phyloP scores from a whole-genome alignment of 2,329 filamentous ascomycete genomes.

The Microsporum ferrugineum region DNA sequence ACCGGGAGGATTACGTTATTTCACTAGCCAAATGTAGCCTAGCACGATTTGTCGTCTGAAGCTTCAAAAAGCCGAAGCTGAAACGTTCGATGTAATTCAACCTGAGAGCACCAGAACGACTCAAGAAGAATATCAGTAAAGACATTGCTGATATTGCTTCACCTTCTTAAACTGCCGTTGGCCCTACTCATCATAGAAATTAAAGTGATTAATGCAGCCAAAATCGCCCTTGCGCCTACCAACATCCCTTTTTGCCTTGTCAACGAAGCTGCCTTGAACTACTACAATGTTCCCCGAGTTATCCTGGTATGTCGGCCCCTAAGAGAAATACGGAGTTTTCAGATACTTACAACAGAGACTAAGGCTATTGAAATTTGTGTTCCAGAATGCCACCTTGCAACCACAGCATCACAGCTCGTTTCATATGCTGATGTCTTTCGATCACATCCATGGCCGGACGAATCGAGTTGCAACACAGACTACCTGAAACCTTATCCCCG shows the following conservation, averaged over 20 bases:
- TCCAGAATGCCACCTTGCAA: conserved; percentile 5
- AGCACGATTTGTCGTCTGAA: too few relatives aligned
- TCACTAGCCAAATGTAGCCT: too few relatives aligned
- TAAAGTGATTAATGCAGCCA: conserved; percentile 8
- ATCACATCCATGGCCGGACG: conserved; percentile 7
- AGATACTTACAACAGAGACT: neutral
- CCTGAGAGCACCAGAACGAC: neutral
- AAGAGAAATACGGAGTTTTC: neutral
- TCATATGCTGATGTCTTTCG: conserved; percentile 10
- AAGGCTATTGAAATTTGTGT: conserved; percentile 11
- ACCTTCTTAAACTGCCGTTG: neutral
- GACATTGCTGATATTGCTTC: neutral
- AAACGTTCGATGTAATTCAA: neutral
- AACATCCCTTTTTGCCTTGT: conserved; percentile 11
- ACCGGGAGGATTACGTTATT: neutral
- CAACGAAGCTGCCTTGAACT: conserved; percentile 9
- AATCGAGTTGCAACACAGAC: conserved; percentile 3
- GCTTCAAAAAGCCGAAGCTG: too few relatives aligned
- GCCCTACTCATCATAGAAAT: conserved; percentile 2
- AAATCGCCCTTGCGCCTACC: conserved; percentile 6
- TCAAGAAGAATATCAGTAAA: neutral
- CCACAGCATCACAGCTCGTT: conserved; percentile 8
- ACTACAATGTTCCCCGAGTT: conserved; percentile 10
- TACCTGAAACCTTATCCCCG: conserved; percentile 5
- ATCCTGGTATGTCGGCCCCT: conserved; percentile 2